Conservation (phyloP, 208 protist genomes). For the Trichomonas tenax region DNA sequence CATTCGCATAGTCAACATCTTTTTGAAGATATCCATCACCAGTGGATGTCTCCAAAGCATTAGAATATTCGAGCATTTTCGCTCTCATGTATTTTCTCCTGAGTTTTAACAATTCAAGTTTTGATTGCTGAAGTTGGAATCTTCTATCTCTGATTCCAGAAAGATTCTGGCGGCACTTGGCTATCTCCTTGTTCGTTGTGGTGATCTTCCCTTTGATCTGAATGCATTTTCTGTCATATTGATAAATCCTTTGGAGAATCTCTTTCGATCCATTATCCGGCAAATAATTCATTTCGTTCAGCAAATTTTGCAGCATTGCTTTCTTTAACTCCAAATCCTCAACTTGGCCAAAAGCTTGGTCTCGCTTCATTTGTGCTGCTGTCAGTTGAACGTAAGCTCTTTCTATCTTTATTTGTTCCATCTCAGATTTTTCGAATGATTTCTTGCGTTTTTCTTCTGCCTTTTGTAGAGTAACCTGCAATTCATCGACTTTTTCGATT, state of each 20-base stretch:
- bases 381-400: background rate
- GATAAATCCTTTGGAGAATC: background rate
- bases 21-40: background rate
- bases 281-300: background rate
- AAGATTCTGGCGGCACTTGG: background rate
- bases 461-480: background rate
- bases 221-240: background rate
- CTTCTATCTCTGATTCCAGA: background rate
- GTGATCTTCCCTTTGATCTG: background rate
- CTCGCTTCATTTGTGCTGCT: background rate
- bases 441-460: background rate
- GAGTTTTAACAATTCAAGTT: background rate
- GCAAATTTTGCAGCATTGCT: background rate
- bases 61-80: background rate
- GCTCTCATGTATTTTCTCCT: background rate
- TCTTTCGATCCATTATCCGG: background rate
- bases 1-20: background rate
- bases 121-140: background rate
- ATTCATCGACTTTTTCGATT: background rate
- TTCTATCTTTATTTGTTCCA: background rate
- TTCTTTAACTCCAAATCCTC: background rate
- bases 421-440: background rate
- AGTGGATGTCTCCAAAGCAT: background rate
- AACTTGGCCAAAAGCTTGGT: background rate
- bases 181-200: background rate